Base-by-base conservation (phyloP, 805 yeast species). In the Barnettozyma californica region DNA sequence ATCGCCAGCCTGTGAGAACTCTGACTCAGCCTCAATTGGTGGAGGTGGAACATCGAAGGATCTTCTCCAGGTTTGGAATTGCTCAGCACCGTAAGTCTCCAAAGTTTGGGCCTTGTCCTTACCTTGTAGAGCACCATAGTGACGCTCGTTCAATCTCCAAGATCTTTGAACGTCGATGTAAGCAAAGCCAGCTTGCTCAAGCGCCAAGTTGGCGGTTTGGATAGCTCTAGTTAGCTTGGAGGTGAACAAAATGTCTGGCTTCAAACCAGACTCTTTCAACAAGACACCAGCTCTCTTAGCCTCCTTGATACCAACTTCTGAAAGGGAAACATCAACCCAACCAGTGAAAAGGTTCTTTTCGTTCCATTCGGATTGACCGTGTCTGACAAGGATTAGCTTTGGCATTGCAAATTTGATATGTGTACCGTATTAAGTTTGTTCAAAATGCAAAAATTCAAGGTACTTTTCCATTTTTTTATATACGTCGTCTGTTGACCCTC, bases 351-450 rank as follows among this genome's bases (percentile, higher is more conserved):
- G 79, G 81, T 91, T 92, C 79, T 89, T 88, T 74, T 89, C 96
- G 74, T 91, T 91, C 98, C 98, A 91, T 73, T 88, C 97, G 76
- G 96, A 87, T 80, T 92, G 96, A 65, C 98, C 98, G 91, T 91
- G 98, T 80, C 98, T 91, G 61, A 92, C 90, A 68, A 91, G 79
- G 68, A 91, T 83, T 72, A 91, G 79, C 73, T 87, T 89, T 65
- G 75, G 74, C 76, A 71, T 71, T 66, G 53, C 52, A 40, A 13
- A 31, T 20, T 27, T 29, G 44, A 29, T 29, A n/a, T 29, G 16
- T 8, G 33, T 29, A 29, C 16, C 3, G 16, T 29, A 9, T 9
- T 29, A 5, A 29, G 14, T 13, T 38, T 10, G 27, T 20, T 19
- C 27, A 2, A 21, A 7, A 5, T 2, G 41, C 21, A 29, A 38